These are phyloP conservation scores for Diaporthe citri DNA, from an alignment of 2,329 filamentous ascomycete genomes.

Conservation along the genomic window DNA sequence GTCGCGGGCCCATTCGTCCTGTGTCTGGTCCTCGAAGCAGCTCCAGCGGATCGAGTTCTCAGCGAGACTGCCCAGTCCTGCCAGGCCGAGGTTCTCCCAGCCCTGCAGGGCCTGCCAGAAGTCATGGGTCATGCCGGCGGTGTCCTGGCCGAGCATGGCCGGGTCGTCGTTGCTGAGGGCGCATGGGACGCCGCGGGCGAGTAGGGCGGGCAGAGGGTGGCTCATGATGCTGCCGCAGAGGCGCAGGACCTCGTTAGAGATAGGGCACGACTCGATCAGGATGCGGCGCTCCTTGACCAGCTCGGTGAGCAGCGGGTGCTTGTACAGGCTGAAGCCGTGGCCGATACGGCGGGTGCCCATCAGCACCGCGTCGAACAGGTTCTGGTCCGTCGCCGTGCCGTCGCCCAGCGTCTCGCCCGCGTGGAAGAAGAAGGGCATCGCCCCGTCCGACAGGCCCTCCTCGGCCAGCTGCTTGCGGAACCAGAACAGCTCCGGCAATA, in stretches of 20 bases:
- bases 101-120: slow-evolving; percentile 95
- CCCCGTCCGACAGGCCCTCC: slow-evolving; percentile 72
- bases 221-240: slow-evolving; percentile 81
- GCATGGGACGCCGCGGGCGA: slow-evolving; percentile 87
- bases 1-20: slow-evolving; percentile 78
- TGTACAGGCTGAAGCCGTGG: slow-evolving; percentile 89
- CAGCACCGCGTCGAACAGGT: slow-evolving; percentile 90
- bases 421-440: slow-evolving; percentile 94
- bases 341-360: slow-evolving; percentile 91
- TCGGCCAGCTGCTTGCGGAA: slow-evolving; percentile 88
- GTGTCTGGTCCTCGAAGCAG: slow-evolving; percentile 83
- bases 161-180: slow-evolving; percentile 93
- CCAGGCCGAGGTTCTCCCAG: slow-evolving; percentile 90
- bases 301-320: slow-evolving; percentile 89
- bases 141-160: slow-evolving; percentile 86
- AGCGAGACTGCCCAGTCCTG: slow-evolving; percentile 85
- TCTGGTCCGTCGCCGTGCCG: slow-evolving; percentile 80
- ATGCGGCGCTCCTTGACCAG: slow-evolving; percentile 92
- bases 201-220: slow-evolving; percentile 85
- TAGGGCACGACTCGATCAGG: slow-evolving; percentile 89
- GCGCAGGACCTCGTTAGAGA: slow-evolving; percentile 88
- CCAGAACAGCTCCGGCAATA: slow-evolving; percentile 91
- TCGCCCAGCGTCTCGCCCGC: slow-evolving; percentile 87
- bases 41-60: slow-evolving; percentile 95
- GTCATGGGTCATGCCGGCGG: slow-evolving; percentile 87